Percentiles rank a stretch among this genome's conserved stretches.
Conservation (phyloP, 495 filamentous ascomycete species). For the Penicillium steckii region DNA sequence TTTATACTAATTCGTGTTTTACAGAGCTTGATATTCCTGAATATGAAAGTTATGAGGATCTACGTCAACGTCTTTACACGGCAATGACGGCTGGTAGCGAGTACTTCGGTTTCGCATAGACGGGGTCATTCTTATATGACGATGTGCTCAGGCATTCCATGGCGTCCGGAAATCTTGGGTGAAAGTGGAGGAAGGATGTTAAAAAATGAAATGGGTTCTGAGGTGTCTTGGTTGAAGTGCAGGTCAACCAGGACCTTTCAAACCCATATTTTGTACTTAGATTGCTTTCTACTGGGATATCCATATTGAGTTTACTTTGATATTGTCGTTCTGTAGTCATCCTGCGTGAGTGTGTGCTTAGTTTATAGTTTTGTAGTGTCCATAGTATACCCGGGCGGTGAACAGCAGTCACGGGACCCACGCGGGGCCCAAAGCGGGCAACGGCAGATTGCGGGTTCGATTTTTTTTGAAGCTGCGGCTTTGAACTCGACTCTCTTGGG, state of each 20-base stretch:
- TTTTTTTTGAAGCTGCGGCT: slow-evolving; percentile 18
- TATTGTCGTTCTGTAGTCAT: not conserved
- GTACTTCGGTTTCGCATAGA: slow-evolving; percentile 95
- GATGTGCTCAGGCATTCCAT: slow-evolving; percentile 41
- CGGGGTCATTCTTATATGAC: slow-evolving; percentile 10
- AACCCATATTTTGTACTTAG: slow-evolving; percentile 25
- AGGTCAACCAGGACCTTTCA: slow-evolving; percentile 33
- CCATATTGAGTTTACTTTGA: slow-evolving; percentile 12
- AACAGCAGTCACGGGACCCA: slow-evolving; percentile 38
- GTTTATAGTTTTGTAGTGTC: not conserved
- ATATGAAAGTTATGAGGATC: slow-evolving; percentile 92
- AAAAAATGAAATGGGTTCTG: slow-evolving; percentile 14
- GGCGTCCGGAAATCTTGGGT: slow-evolving; percentile 35
- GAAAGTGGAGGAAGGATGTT: slow-evolving; percentile 11
- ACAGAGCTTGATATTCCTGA: slow-evolving; percentile 97
- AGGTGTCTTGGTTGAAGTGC: slow-evolving; percentile 40
- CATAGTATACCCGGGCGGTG: slow-evolving; percentile 11
- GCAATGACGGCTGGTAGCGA: slow-evolving; percentile 95
- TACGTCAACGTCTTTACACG: slow-evolving; percentile 83
- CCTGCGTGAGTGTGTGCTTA: not conserved
- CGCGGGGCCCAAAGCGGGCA: slow-evolving; percentile 20
- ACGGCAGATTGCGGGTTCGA: slow-evolving; percentile 13
- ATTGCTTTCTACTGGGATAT: slow-evolving; percentile 26
- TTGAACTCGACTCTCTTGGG: slow-evolving; percentile 6
- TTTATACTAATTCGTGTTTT: slow-evolving; percentile 31